These are phyloP conservation scores for Acorus gramineus DNA, from an alignment of 106 monocot species.

Conservation along the genomic window DNA sequence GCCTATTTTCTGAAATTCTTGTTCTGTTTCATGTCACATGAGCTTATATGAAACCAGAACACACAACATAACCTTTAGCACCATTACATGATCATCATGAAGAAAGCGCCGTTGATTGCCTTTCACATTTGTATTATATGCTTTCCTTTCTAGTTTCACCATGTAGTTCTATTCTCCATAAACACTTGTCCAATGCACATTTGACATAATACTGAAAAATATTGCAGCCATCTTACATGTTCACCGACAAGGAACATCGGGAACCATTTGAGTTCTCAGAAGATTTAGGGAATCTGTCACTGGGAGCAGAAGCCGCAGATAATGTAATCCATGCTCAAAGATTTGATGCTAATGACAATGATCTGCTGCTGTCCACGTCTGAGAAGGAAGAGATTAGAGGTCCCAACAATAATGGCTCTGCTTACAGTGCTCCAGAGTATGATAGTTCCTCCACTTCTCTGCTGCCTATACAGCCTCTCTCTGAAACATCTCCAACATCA, in stretches of 20 bases:
- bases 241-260: slow-evolving; percentile 86
- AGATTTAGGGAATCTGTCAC: slow-evolving; percentile 57
- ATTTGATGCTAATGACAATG: slow-evolving; percentile 75
- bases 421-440: slow-evolving; percentile 67
- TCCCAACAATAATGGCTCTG: slow-evolving; percentile 36
- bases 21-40: too few relatives aligned
- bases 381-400: slow-evolving; percentile 80
- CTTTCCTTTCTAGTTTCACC: too few relatives aligned
- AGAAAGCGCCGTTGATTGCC: too few relatives aligned
- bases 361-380: slow-evolving; percentile 75
- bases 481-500: slow-evolving; percentile 20
- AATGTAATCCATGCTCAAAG: slow-evolving; percentile 42
- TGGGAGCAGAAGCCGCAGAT: slow-evolving; percentile 32
- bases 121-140: too few relatives aligned
- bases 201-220: neutral
- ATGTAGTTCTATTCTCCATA: too few relatives aligned
- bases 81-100: too few relatives aligned
- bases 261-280: slow-evolving; percentile 82
- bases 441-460: slow-evolving; percentile 26
- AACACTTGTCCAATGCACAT: too few relatives aligned
- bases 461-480: slow-evolving; percentile 15
- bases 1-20: too few relatives aligned
- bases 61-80: too few relatives aligned
- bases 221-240: slow-evolving; percentile 88
- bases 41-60: too few relatives aligned